Percentiles rank a stretch among this genome's conserved stretches.
Conservation (phyloP, 345 rosid species). For the Citrus hindsii region DNA sequence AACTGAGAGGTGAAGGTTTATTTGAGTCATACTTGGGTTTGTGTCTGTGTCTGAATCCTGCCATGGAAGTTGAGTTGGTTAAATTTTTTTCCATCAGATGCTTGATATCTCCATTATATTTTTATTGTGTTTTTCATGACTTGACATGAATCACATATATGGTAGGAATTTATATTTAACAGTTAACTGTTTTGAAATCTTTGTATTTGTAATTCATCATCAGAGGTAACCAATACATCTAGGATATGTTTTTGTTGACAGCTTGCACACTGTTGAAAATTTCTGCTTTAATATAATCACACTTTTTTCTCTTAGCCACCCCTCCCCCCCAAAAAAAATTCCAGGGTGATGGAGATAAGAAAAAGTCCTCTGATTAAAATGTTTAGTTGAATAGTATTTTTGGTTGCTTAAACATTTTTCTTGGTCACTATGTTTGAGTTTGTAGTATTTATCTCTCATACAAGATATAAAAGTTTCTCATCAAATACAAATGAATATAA, state of each 20-base stretch:
- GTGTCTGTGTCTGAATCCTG: not conserved
- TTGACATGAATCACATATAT: not conserved
- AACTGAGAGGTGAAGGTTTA: not conserved
- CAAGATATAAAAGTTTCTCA: not conserved
- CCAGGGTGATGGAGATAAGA: not conserved
- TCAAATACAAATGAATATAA: not conserved
- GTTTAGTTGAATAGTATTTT: not conserved
- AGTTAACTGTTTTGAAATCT: not conserved
- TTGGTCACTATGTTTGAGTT: not conserved
- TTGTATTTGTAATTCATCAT: not conserved
- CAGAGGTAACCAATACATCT: not conserved
- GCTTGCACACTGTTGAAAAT: not conserved
- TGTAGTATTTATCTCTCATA: conserved; percentile 9
- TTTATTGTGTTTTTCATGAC: not conserved
- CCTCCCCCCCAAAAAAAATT: not conserved
- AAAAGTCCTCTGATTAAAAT: not conserved
- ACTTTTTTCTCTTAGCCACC: not conserved
- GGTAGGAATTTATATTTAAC: not conserved
- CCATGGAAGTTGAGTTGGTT: not conserved
- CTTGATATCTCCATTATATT: not conserved
- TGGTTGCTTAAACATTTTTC: not conserved
- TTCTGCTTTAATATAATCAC: not conserved
- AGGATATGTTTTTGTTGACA: not conserved
- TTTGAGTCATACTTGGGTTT: not conserved
- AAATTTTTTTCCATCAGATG: not conserved